These are phyloP conservation scores for Candida berthetii DNA, from an alignment of 805 yeast species.

Conservation along the genomic window DNA sequence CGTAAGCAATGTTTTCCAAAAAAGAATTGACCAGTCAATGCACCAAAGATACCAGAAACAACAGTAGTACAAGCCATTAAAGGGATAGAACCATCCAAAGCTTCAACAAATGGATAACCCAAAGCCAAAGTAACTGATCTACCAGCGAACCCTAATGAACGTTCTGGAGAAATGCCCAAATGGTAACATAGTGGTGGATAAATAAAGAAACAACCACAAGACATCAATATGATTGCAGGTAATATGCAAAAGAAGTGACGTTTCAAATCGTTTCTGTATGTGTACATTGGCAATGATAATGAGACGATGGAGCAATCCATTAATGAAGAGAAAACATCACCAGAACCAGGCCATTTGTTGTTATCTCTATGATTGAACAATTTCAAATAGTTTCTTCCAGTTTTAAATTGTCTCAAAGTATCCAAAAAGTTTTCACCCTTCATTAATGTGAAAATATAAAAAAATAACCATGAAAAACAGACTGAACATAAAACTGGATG, in stretches of 20 bases:
- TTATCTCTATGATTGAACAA: constrained; percentile 37
- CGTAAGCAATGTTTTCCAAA: constrained; percentile 34
- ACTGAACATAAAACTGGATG: constrained; percentile 74
- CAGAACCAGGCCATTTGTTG: constrained; percentile 66
- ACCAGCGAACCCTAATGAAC: constrained; percentile 73
- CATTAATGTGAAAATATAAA: constrained; percentile 55
- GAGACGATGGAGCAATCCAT: constrained; percentile 79
- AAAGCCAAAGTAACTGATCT: constrained; percentile 74
- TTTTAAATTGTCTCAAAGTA: constrained; percentile 50
- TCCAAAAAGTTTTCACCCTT: constrained; percentile 41
- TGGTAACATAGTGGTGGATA: constrained; percentile 67
- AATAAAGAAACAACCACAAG: constrained; percentile 52
- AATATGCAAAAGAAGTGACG: constrained; percentile 52
- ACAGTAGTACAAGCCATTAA: constrained; percentile 78
- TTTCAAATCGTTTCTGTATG: constrained; percentile 58
- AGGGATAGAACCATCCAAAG: constrained; percentile 63
- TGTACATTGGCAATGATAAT: constrained; percentile 70
- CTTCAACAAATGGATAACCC: constrained; percentile 67
- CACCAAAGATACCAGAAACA: constrained; percentile 72
- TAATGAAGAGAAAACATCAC: constrained; percentile 62
- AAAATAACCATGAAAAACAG: constrained; percentile 53
- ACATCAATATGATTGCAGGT: constrained; percentile 52
- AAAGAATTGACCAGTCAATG: constrained; percentile 50
- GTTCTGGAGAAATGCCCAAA: constrained; percentile 52
- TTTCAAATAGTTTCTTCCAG: constrained; percentile 60